These are phyloP conservation scores for Hymenoscyphus infarciens DNA, from an alignment of 2,329 filamentous ascomycete species.

Conservation along the genomic window DNA sequence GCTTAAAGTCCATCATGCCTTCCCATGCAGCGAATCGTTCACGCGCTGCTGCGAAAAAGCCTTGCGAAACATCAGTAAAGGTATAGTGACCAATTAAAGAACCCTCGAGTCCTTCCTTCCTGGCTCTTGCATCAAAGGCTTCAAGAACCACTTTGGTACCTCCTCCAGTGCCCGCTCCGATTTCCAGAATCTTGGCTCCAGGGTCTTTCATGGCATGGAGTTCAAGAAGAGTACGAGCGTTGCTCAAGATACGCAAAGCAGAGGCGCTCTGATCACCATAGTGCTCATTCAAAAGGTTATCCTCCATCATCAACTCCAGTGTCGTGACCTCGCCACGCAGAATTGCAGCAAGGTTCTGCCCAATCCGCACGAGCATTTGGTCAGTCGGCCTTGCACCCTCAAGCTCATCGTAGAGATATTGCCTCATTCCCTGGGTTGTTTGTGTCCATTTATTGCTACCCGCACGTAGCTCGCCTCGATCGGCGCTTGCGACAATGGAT, in stretches of 20 bases:
- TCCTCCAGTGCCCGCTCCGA: conserved; percentile 22
- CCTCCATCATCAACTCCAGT: conserved; percentile 10
- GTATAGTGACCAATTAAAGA: conserved; percentile 14
- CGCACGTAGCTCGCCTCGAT: background rate
- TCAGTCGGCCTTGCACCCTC: background rate
- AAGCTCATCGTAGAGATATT: background rate
- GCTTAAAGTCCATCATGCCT: conserved; percentile 31
- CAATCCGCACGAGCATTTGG: background rate
- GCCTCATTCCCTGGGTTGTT: background rate
- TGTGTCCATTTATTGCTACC: conserved; percentile 1
- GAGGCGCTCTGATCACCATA: background rate
- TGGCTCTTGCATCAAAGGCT: conserved; percentile 15
- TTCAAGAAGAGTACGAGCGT: background rate
- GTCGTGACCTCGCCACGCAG: conserved; percentile 5
- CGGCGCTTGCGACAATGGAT: background rate
- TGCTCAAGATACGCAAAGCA: background rate
- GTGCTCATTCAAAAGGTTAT: conserved; percentile 7
- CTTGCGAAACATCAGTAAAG: conserved; percentile 28
- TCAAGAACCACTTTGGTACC: conserved; percentile 11
- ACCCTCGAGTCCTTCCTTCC: background rate
- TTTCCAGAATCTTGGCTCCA: conserved; percentile 22
- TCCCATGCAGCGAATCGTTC: conserved; percentile 14
- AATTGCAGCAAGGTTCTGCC: background rate
- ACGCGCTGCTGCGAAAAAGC: conserved; percentile 36
- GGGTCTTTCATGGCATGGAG: conserved; percentile 16